These are phyloP conservation scores for Betula pendula DNA, from an alignment of 306 rosid species.

Conservation along the genomic window DNA sequence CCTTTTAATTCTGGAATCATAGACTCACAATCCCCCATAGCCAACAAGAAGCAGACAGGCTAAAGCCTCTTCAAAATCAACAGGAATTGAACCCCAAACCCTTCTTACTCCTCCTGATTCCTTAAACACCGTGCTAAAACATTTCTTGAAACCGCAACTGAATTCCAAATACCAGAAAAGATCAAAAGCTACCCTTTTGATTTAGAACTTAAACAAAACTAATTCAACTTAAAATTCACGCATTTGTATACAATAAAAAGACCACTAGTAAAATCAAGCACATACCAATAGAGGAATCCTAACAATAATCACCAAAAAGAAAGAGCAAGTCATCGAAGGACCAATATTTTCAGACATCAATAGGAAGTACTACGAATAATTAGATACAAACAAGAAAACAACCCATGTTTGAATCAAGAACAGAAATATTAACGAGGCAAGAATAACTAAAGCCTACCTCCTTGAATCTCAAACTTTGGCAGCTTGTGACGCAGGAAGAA, in stretches of 20 bases:
- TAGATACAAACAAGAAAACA: slow-evolving; percentile 15
- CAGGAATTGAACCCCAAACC: slow-evolving; percentile 5
- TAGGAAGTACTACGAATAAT: slow-evolving; percentile 4
- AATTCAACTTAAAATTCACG: slow-evolving; percentile 21
- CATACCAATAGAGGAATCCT: neutral
- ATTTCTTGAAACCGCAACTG: neutral
- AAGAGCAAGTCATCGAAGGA: neutral
- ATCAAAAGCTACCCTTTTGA: slow-evolving; percentile 21
- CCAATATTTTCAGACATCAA: neutral
- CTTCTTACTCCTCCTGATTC: slow-evolving; percentile 20
- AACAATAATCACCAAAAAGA: neutral
- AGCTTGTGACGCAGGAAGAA: slow-evolving; percentile 1
- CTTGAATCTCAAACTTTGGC: slow-evolving; percentile 1
- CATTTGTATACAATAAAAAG: slow-evolving; percentile 26
- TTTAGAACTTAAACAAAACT: slow-evolving; percentile 13
- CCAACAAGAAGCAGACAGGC: slow-evolving; percentile 40
- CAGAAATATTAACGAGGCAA: neutral
- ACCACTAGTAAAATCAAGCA: neutral
- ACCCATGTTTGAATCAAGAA: neutral
- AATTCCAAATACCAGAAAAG: slow-evolving; percentile 24
- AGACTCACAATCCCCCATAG: slow-evolving; percentile 52
- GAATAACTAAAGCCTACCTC: neutral
- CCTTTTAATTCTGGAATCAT: slow-evolving; percentile 56
- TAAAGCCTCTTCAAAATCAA: slow-evolving; percentile 26
- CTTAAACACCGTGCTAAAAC: slow-evolving; percentile 15